These are phyloP conservation scores for Millerago galiae DNA, from an alignment of 805 yeast genomes.

Conservation along the genomic window DNA sequence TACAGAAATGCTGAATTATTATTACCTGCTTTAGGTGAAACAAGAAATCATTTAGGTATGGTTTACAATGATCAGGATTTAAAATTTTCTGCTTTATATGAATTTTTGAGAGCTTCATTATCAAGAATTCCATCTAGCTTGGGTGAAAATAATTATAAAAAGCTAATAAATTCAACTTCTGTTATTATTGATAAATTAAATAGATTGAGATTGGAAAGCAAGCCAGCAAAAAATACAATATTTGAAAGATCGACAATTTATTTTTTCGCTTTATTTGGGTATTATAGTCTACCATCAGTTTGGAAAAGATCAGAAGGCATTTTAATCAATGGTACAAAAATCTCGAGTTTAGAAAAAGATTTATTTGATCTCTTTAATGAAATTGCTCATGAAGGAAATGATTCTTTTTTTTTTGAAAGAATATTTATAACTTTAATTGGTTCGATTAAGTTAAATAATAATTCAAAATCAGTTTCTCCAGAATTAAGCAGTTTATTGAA, in stretches of 20 bases:
- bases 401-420: slow-evolving; percentile 22
- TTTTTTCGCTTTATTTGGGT: slow-evolving; percentile 36
- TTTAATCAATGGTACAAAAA: slow-evolving; percentile 26
- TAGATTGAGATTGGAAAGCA: slow-evolving; percentile 14
- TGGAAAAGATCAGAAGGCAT: slow-evolving; percentile 28
- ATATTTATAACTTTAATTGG: slow-evolving; percentile 33
- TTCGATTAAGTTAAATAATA: slow-evolving; percentile 25
- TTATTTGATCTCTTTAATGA: slow-evolving; percentile 23
- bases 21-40: slow-evolving; percentile 65
- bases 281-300: slow-evolving; percentile 35
- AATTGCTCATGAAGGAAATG: slow-evolving; percentile 10
- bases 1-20: slow-evolving; percentile 49
- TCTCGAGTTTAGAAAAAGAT: slow-evolving; percentile 27
- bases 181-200: slow-evolving; percentile 24
- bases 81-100: slow-evolving; percentile 28
- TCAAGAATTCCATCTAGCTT: slow-evolving; percentile 35
- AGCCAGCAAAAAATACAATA: slow-evolving; percentile 9
- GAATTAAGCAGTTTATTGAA: slow-evolving; percentile 25
- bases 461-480: slow-evolving; percentile 3
- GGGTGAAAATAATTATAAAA: slow-evolving; percentile 32
- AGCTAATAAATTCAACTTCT: slow-evolving; percentile 28
- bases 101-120: slow-evolving; percentile 39
- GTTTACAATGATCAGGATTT: slow-evolving; percentile 35
- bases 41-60: slow-evolving; percentile 54
- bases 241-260: slow-evolving; percentile 11